Conservation (phyloP, 495 filamentous ascomycete genomes). For the Pseudevernia furfuracea region DNA sequence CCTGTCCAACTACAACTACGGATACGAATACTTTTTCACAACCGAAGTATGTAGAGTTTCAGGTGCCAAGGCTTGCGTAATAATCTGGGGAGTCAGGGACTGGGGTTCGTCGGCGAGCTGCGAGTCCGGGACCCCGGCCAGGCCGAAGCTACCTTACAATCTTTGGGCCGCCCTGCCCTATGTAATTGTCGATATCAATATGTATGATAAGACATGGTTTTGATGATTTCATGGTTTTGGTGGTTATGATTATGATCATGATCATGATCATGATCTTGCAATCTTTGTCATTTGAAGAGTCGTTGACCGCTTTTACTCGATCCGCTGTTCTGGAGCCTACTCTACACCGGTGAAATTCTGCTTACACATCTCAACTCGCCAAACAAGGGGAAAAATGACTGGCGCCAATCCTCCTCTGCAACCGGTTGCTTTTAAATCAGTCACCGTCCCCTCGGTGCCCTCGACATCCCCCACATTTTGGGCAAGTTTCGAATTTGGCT, state of each 20-base stretch:
- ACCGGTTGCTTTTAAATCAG: neutral
- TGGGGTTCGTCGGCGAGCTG: no score
- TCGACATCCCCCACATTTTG: neutral
- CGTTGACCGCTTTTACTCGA: no score
- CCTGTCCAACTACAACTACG: neutral
- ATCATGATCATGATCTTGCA: no score
- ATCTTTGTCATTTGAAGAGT: no score
- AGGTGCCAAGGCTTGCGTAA: neutral
- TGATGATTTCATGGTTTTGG: no score
- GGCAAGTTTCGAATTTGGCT: neutral
- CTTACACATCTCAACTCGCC: neutral
- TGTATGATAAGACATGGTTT: no score
- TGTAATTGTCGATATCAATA: no score
- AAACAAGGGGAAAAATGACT: neutral
- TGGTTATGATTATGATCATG: no score
- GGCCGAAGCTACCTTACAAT: no score
- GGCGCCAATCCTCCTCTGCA: neutral
- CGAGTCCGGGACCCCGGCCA: no score
- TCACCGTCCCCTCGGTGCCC: neutral
- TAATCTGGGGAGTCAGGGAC: neutral
- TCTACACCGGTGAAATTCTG: neutral
- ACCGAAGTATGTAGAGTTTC: neutral
- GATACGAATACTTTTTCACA: neutral
- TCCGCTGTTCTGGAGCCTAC: no score
- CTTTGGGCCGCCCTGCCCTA: neutral